These are phyloP conservation scores for Annulohypoxylon nitens DNA, from an alignment of 495 filamentous ascomycete genomes.

Conservation along the genomic window DNA sequence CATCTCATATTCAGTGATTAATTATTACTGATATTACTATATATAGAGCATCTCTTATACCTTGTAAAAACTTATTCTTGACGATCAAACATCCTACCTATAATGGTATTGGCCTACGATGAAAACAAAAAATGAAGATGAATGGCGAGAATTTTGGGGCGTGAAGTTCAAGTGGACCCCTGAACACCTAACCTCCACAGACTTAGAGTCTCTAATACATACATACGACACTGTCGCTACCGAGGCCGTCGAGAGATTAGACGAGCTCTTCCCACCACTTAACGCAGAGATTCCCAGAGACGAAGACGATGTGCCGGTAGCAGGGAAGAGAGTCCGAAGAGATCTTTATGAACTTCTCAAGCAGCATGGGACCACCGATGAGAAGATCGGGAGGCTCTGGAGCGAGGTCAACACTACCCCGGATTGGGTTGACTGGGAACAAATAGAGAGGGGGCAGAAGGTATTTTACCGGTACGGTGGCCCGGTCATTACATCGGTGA, in stretches of 20 bases:
- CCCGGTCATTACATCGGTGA: constrained; percentile 66
- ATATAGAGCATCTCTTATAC: too few species aligned
- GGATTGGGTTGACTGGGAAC: constrained; percentile 85
- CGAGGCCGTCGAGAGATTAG: constrained; percentile 71
- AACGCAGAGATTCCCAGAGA: constrained; percentile 20
- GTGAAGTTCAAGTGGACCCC: constrained; percentile 78
- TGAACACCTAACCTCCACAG: constrained; percentile 71
- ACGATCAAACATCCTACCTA: neutral
- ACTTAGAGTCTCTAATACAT: constrained; percentile 70
- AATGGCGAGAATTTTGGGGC: constrained; percentile 68
- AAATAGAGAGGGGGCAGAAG: constrained; percentile 77
- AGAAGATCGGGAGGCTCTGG: constrained; percentile 73
- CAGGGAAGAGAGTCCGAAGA: constrained; percentile 46
- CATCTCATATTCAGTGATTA: too few species aligned
- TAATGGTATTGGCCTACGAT: constrained; percentile 27
- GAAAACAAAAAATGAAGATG: constrained; percentile 44
- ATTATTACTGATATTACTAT: too few species aligned
- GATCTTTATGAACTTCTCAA: constrained; percentile 74
- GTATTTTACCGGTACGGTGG: constrained; percentile 81
- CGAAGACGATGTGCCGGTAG: constrained; percentile 18
- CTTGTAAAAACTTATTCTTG: too few species aligned
- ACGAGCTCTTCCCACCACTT: constrained; percentile 62
- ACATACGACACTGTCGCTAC: constrained; percentile 78
- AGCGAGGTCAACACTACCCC: constrained; percentile 76
- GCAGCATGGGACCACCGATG: constrained; percentile 68